Base-by-base conservation (phyloP, 2,329 filamentous ascomycete species). In the Didymella glomerata region DNA sequence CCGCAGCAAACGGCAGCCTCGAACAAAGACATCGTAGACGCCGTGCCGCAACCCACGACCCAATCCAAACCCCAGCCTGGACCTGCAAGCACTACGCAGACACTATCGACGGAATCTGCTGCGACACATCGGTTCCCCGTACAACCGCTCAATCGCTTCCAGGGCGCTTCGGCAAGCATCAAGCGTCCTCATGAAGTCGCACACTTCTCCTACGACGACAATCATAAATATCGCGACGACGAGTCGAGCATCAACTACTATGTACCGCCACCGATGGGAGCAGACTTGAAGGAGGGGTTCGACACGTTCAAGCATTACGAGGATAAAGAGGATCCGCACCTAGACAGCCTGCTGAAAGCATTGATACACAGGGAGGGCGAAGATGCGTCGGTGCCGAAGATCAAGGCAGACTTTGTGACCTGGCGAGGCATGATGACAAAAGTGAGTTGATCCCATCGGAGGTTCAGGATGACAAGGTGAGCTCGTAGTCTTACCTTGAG, bases 361-460 rank as follows among this genome's bases (percentile, higher is more conserved):
- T 86, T 99, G 45, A 82, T 88, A 48, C 84, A 85, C 25, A 83
- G 91, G 65, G 95, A 98, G 78, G 83, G 88, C 74, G 82, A 87
- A 65, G 86, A 84, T 0, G 51, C 52, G 16, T 30, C 47, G 13
- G 85, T 86, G 2, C 83, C 86, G 69, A 88, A 85, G 71, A 88
- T 89, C 30, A 88, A 93, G 61, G 89, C 90, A 2, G 88, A 96
- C 68, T 76, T 98, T 45, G 84, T 98, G 50, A 98, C 94, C 1
- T 99, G 94, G 94, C 84, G 95, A 70, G 95, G 95, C 36, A 97
- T 98, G 92, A 93, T 99, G 89, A 98, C 95, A 63, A 99, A 97
- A 84, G 92, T 93, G 74, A 52, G 68, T 71, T 66, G 58, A 65
- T 24, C 11, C 3, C 20, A 22, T 5, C 8, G 2, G 27, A 28